Evolutionary conservation across 768 basidiomycete genomes (phyloP).

Genomic region (Cyclocybe cylindracea): DNA sequence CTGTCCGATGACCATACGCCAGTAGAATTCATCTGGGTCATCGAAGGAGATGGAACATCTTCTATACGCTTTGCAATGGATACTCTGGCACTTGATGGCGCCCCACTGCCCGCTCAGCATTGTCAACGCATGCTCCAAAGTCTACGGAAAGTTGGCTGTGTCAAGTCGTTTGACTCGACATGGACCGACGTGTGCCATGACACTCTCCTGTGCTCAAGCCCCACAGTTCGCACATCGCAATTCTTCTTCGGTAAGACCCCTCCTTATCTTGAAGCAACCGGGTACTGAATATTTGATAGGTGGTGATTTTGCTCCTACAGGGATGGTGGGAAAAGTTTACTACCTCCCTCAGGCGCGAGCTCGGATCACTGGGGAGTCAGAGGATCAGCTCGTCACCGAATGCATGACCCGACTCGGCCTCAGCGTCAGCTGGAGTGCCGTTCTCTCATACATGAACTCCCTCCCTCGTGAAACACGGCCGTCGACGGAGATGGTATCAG

Average conservation of each 20-base stretch:
- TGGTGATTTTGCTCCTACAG: constrained; percentile 12
- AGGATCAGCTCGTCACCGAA: constrained; percentile 9
- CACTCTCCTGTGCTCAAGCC: constrained; percentile 6
- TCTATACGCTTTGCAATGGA: constrained; percentile 18
- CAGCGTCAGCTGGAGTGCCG: constrained; percentile 6
- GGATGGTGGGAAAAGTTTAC: constrained; percentile 17
- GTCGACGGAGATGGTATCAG: constrained; percentile 14
- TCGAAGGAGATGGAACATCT: constrained; percentile 13
- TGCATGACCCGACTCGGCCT: constrained; percentile 12
- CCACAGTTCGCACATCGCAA: constrained; percentile 6
- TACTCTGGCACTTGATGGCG: constrained; percentile 10
- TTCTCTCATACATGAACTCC: constrained; percentile 10
- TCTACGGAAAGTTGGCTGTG: constrained; percentile 5
- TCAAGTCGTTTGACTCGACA: constrained; percentile 10
- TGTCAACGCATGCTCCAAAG: constrained; percentile 4
- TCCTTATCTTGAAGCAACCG: background rate
- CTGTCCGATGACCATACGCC: constrained; percentile 18
- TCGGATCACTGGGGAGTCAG: constrained; percentile 1
- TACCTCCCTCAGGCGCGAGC: constrained; percentile 15
- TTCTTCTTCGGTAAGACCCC: constrained; percentile 14
- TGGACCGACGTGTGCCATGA: constrained; percentile 16
- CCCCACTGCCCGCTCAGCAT: constrained; percentile 3
- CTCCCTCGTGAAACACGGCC: constrained; percentile 6
- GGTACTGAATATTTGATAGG: background rate
- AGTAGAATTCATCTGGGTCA: constrained; percentile 15